Evolutionary conservation across 2,329 filamentous ascomycete species (phyloP), one percentile per base, ranked within the genome.

Genomic region (Phoma sp.): DNA sequence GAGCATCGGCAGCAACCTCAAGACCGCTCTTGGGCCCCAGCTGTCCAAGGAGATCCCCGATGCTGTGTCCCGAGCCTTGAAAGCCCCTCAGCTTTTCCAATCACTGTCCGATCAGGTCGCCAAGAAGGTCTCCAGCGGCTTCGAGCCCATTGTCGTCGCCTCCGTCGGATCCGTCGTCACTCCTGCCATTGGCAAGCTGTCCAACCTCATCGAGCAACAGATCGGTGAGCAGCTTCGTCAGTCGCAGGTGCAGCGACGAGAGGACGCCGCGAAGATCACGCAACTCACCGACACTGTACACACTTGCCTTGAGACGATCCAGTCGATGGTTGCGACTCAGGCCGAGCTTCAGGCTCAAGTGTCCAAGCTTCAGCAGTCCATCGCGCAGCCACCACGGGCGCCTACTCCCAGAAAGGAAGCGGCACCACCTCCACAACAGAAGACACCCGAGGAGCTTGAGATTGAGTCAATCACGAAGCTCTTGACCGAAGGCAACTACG

Each of bases 1-100:
- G 58, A 87, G 91, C 70, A 81, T 98, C 22, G 83, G 85, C 51
- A 82, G 85, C 60, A 86, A 86, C 57, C 77, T 97, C 51, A 84
- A 85, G 61, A 82, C 85, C 43, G 83, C 89, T 47, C 76, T 96
- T 35, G 81, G 85, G n/a, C 82, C 83, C 36, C 80, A 83, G 2
- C 76, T 96, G 38, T 86, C 90, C 52, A 86, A 87, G 62, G 91
- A 96, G 32, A 79, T 98, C 32, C 91, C 92, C 1, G 80, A 83
- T 57, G 83, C 86, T 9, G 80, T 96, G 53, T 78, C 81, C 41
- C 84, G 86, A 61, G 85, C 89, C 21, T 75, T 97, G 48, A 88
- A 91, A 69, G 89, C 88, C 61, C 86, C 87, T 10, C 88, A 93
- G 43, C 81, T 95, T 35, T 79, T 91, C 60, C 88, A 88, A 67